These are phyloP conservation scores for Calendula officinalis DNA, from an alignment of 129 eudicot species.

Conservation along the genomic window DNA sequence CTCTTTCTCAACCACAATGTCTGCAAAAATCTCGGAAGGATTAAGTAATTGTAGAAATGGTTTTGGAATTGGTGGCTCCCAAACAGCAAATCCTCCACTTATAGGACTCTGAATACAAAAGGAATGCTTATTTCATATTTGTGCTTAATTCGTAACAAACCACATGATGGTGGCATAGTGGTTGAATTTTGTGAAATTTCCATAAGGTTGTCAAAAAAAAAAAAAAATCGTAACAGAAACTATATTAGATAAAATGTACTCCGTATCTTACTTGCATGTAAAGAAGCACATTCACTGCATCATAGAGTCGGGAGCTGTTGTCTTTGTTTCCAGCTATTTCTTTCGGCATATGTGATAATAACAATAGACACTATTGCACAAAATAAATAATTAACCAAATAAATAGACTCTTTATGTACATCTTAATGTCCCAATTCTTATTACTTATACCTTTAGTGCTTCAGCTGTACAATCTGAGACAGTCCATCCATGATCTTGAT, in stretches of 20 bases:
- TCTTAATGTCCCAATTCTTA: not conserved
- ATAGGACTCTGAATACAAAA: slow-evolving; percentile 35
- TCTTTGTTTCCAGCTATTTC: slow-evolving; percentile 50
- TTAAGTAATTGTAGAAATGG: slow-evolving; percentile 56
- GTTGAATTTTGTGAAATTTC: no score
- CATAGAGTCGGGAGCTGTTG: slow-evolving; percentile 41
- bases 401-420: not conserved
- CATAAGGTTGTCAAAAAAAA: no score
- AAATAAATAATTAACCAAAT: not conserved
- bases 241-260: not conserved
- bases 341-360: slow-evolving; percentile 49
- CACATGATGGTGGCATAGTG: no score
- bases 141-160: no score
- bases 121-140: not conserved
- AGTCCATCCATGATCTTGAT: slow-evolving; percentile 75
- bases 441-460: slow-evolving; percentile 47
- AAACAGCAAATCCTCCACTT: slow-evolving; percentile 65
- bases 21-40: slow-evolving; percentile 67
- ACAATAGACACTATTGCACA: slow-evolving; percentile 44
- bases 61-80: slow-evolving; percentile 67
- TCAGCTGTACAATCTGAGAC: slow-evolving; percentile 77
- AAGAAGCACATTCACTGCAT: slow-evolving; percentile 60
- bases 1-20: slow-evolving; percentile 67
- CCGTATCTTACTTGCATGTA: slow-evolving; percentile 46
- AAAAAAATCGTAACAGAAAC: not conserved